These are phyloP conservation scores for Colletotrichum trifolii DNA, from an alignment of 2,329 filamentous ascomycete genomes.

Conservation along the genomic window DNA sequence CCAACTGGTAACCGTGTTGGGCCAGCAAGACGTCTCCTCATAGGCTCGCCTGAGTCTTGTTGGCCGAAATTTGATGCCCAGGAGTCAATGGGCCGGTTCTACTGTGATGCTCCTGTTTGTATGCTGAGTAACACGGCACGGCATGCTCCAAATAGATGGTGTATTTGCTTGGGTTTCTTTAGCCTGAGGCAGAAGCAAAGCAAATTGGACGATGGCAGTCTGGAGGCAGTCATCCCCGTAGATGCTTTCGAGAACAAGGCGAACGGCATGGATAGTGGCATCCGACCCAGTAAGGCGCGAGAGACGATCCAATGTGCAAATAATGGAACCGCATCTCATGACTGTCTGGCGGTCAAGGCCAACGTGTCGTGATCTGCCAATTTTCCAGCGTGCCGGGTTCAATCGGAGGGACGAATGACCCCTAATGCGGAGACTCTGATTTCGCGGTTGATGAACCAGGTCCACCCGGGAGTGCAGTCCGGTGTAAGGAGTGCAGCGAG, in stretches of 20 bases:
- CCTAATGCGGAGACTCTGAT: slow-evolving; percentile 18
- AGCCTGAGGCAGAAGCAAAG: background rate
- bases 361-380: background rate
- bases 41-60: slow-evolving; percentile 7
- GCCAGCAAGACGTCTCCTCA: slow-evolving; percentile 12
- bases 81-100: slow-evolving; percentile 1
- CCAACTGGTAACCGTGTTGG: slow-evolving; percentile 16
- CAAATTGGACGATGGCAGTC: slow-evolving; percentile 15
- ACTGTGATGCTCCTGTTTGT: slow-evolving; percentile 7
- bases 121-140: slow-evolving; percentile 1
- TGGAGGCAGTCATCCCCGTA: no score
- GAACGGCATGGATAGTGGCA: background rate
- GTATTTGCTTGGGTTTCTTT: background rate
- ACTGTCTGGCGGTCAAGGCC: slow-evolving; percentile 1
- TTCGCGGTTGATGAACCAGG: background rate
- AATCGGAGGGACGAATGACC: slow-evolving; percentile 6
- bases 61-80: background rate
- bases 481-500: background rate
- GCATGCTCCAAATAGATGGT: slow-evolving; percentile 6
- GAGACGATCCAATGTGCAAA: no score
- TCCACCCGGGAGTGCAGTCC: slow-evolving; percentile 3
- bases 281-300: no score
- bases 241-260: background rate
- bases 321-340: background rate
- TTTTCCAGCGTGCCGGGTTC: slow-evolving; percentile 1